A percentile compares a stretch with the other conserved stretches of the same genome.
These are phyloP conservation scores for Huntiella omanensis DNA, from an alignment of 2,329 filamentous ascomycete genomes.

Conservation along the genomic window DNA sequence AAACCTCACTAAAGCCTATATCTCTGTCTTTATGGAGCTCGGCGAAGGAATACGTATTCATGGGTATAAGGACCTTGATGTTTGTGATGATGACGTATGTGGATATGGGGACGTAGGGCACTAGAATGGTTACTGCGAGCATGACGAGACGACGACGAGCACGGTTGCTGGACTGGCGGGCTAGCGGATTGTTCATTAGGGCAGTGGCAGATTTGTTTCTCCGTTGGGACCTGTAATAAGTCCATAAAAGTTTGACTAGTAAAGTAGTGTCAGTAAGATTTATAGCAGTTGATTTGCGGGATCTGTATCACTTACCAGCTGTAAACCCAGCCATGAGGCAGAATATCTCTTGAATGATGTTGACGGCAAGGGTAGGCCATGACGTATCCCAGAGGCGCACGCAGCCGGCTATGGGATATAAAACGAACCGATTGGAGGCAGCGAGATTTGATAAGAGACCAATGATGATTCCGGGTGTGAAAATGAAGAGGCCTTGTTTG, in stretches of 20 bases:
- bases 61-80: constrained; percentile 17
- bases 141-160: constrained; percentile 34
- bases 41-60: constrained; percentile 23
- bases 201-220: constrained; percentile 22
- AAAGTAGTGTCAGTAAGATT: not conserved
- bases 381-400: constrained; percentile 23
- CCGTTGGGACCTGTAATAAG: constrained; percentile 28
- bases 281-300: not conserved
- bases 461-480: constrained; percentile 32
- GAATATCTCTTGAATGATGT: constrained; percentile 26
- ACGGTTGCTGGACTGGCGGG: constrained; percentile 19
- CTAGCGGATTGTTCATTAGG: constrained; percentile 6
- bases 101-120: constrained; percentile 31
- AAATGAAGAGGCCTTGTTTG: constrained; percentile 34
- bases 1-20: constrained; percentile 16
- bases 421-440: constrained; percentile 27
- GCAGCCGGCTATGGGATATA: constrained; percentile 33
- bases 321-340: constrained; percentile 26
- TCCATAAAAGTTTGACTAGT: constrained; percentile 27
- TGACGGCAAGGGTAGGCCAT: constrained; percentile 30
- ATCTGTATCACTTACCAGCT: constrained; percentile 23
- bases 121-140: constrained; percentile 32
- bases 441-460: constrained; percentile 28
- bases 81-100: constrained; percentile 24
- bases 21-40: constrained; percentile 20